Evolutionary conservation across 129 eudicot species (phyloP), one percentile per base, ranked within the genome.

Genomic region (Chrysanthemum seticuspe): DNA sequence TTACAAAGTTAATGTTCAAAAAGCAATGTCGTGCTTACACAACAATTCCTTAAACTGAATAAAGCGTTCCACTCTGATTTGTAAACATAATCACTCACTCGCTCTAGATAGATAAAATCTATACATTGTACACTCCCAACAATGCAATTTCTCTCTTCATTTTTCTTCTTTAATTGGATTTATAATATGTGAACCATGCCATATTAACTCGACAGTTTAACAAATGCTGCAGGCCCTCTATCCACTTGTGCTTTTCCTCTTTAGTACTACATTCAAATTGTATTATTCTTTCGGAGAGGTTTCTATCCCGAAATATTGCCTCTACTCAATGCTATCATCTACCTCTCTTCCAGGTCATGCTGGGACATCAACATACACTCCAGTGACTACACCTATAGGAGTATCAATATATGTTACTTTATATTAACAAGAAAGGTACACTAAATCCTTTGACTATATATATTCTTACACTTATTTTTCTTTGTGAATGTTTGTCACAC

Each of bases 321-420:
- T 76, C 29, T 81, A 77, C 76, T 87, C 81, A 44, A 54, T 65
- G 23, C 72, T 40, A 8, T 81, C 83, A 68, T 86, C 91, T 54
- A 16, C 74, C n/a, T n/a, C 81, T 85, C 94, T 87, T 66, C 88
- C 91, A 6, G 94, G 82, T 94, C 96, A 92, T 79, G n/a, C n/a
- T n/a, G n/a, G n/a, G n/a, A n/a, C n/a, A n/a, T n/a, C n/a, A n/a
- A n/a, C n/a, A n/a, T n/a, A n/a, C n/a, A n/a, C n/a, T n/a, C n/a
- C n/a, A n/a, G n/a, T n/a, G n/a, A n/a, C n/a, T n/a, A n/a, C 76
- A 68, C 68, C 96, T 92, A 89, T 80, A 85, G 23, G 16, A n/a
- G n/a, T n/a, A n/a, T n/a, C n/a, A n/a, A n/a, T n/a, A n/a, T n/a
- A n/a, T n/a, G n/a, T n/a, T n/a, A n/a, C n/a, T n/a, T n/a, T n/a